These are phyloP conservation scores for Xerocomus potaroensis DNA, from an alignment of 768 basidiomycete genomes.

Conservation along the genomic window DNA sequence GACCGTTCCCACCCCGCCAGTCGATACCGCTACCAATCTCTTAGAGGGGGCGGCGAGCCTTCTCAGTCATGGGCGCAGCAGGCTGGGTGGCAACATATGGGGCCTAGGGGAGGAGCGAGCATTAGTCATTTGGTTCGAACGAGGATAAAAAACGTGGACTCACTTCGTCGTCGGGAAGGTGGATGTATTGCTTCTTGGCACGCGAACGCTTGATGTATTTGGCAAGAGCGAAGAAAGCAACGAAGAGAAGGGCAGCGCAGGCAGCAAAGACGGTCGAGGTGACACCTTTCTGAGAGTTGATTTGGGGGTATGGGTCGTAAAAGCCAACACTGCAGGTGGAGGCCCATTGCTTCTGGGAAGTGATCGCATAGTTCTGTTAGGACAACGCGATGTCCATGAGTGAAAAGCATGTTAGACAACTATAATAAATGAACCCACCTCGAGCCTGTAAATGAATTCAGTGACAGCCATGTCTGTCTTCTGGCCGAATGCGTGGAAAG, in stretches of 20 bases:
- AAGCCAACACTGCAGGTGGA: slow-evolving; percentile 34
- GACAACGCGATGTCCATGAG: neutral
- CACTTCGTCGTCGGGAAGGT: slow-evolving; percentile 37
- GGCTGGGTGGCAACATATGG: slow-evolving; percentile 14
- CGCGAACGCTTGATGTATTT: slow-evolving; percentile 35
- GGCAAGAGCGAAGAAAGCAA: slow-evolving; percentile 31
- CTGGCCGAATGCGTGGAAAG: slow-evolving; percentile 72
- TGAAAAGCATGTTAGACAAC: neutral
- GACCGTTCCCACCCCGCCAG: neutral
- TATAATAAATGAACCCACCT: slow-evolving; percentile 43
- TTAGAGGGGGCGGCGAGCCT: slow-evolving; percentile 26
- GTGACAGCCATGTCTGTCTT: slow-evolving; percentile 74
- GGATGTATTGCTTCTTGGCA: slow-evolving; percentile 32
- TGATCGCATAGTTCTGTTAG: slow-evolving; percentile 41
- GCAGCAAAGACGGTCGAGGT: slow-evolving; percentile 32
- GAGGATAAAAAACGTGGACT: slow-evolving; percentile 7
- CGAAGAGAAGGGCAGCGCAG: slow-evolving; percentile 35
- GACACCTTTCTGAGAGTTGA: slow-evolving; percentile 29
- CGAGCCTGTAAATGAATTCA: slow-evolving; percentile 79
- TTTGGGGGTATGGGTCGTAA: slow-evolving; percentile 31
- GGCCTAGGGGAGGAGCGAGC: neutral
- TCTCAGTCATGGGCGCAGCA: slow-evolving; percentile 26
- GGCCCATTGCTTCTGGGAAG: slow-evolving; percentile 43
- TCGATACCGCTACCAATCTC: neutral
- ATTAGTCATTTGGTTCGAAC: slow-evolving; percentile 7